Evolutionary conservation across 768 basidiomycete species (phyloP), one percentile per base, ranked within the genome.

Genomic region (Stropharia rugosoannulata): DNA sequence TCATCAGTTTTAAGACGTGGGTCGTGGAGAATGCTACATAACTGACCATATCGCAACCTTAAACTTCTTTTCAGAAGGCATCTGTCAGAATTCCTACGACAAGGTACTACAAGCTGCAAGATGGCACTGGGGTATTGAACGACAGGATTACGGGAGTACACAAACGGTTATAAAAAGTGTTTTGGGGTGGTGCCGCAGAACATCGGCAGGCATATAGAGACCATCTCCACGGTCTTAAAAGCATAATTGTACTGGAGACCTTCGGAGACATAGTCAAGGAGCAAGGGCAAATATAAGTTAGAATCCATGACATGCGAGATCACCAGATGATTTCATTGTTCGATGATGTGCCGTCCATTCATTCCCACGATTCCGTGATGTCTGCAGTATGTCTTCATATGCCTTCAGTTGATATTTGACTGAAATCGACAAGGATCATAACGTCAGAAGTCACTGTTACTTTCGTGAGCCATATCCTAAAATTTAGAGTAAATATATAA

Each of bases 1-100:
- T 37, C 64, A 59, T 50, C 27, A 45, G 63, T 48, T 49, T 51
- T 56, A 44, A 41, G 36, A 53, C 36, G 52, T 54, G 49, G 43
- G 39, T 19, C 22, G 22, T 2, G 4, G 15, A 45, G 38, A 4
- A 22, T 4, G 22, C 22, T 22, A 22, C 45, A 6, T 47, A 18
- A 69, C 74, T 56, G 59, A 84, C 84, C 82, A 83, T 39, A 85
- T 80, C 18, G 76, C 81, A 51, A 84, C 80, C 60, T 71, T 76
- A 59, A 84, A 68, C 57, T 72, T 80, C 48, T 66, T 64, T 41
- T 57, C 60, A 56, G 69, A 60, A 57, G 59, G 44, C 72, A 75
- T 72, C 22, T 22, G 22, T 2, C 22, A 22, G 4, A 22, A 22
- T 22, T 22, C 22, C 35, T 22, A 22, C 22, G 22, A 22, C 22